Evolutionary conservation across 805 yeast genomes (phyloP), one percentile per base, ranked within the genome.

Genomic region (Monosporozyma servazzii): DNA sequence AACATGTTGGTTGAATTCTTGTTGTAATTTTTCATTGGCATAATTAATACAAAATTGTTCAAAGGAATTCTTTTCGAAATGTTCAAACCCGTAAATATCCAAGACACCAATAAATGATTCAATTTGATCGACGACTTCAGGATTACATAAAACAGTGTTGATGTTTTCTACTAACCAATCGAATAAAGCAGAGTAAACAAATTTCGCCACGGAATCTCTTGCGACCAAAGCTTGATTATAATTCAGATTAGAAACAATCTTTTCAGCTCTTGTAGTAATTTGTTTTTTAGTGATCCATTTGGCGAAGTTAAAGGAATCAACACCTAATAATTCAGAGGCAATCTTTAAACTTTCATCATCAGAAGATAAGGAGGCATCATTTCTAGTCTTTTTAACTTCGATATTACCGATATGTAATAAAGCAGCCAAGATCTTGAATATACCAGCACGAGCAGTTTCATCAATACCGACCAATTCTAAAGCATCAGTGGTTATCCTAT

Each of bases 61-160:
- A 64, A 91, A 91, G 8, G 96, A 89, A 71, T 91, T 91, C 62
- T 80, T 82, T 58, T 88, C 90, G 67, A 91, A 91, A 70, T 91
- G 97, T 70, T 91, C 99, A 68, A 91, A 91, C 23, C 99, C 99
- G 65, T 91, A 91, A 60, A 91, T 91, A 83, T 91, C 99, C 61
- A 91, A 77, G 30, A 91, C 98, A 68, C 99, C 99, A 62, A 91
- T 91, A 61, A 91, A 93, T 1, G 88, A 78, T 45, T 76, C 71
- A 50, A 84, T 76, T 37, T 81, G 70, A 23, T 73, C 71, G 41
- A 75, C 77, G 36, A 88, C 79, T 45, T 80, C 84, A 20, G 84
- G 82, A 2, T 91, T 82, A 64, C 93, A 86, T 62, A 91, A 77
- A 63, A 88, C 95, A 21, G 77, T 67, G 68, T 91, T 91, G 56